These are phyloP conservation scores for Cyclocybe cylindracea DNA, from an alignment of 768 basidiomycete species.

Conservation along the genomic window DNA sequence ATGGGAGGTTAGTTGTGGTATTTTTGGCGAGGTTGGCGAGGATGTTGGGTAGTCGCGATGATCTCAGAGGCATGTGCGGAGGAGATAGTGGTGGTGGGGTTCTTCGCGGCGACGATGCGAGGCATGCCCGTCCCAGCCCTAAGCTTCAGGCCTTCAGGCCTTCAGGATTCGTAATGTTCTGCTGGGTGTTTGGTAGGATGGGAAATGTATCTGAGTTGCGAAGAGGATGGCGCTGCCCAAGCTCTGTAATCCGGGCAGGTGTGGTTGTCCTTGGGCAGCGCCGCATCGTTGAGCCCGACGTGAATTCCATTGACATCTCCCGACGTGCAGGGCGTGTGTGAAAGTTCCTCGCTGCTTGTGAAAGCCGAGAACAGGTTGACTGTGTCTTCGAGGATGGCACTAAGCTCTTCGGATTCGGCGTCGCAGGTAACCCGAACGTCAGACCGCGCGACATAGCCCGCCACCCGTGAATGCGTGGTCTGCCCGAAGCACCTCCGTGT, in stretches of 20 bases:
- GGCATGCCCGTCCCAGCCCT: conserved; percentile 85
- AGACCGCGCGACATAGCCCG: conserved; percentile 63
- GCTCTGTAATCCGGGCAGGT: conserved; percentile 83
- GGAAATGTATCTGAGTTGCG: conserved; percentile 43
- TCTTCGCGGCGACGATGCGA: conserved; percentile 63
- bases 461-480: conserved; percentile 72
- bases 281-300: conserved; percentile 71
- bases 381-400: conserved; percentile 53
- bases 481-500: conserved; percentile 49
- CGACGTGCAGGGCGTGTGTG: conserved; percentile 34
- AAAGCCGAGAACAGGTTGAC: conserved; percentile 55
- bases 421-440: conserved; percentile 48
- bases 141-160: conserved; percentile 45
- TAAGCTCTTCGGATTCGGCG: conserved; percentile 41
- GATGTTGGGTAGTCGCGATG: conserved; percentile 71
- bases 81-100: conserved; percentile 21
- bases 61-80: conserved; percentile 29
- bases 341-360: conserved; percentile 47
- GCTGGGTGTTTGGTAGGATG: background rate
- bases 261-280: conserved; percentile 63
- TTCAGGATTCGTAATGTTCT: conserved; percentile 46
- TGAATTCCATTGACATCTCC: conserved; percentile 25
- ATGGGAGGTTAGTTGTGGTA: conserved; percentile 49
- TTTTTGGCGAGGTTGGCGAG: conserved; percentile 67
- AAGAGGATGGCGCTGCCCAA: conserved; percentile 84